Evolutionary conservation across 805 yeast species (phyloP), one percentile per base, ranked within the genome.

Genomic region (Priceomyces castillae): DNA sequence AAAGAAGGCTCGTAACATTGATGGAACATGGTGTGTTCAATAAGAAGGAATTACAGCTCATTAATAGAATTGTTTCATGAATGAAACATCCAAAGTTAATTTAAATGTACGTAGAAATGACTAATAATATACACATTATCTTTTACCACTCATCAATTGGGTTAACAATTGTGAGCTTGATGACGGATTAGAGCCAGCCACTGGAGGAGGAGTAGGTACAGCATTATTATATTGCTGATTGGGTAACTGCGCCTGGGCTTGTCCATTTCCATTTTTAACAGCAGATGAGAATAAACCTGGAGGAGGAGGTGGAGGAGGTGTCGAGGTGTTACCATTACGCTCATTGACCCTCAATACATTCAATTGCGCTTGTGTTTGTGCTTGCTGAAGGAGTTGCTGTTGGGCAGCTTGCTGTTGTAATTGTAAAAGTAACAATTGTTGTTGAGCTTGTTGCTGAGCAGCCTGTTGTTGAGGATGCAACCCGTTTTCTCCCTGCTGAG

Each of bases 101-200:
- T 15, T 15, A 25, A 22, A 10, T 33, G 36, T 16, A 25, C 10
- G 22, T 39, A 30, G 31, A 40, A 16, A 30, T 40, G 31, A 11
- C 31, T 28, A 28, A 28, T 28, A 40, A 33, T 40, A 40, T 40
- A 39, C 36, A 39, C 30, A 16, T 51, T 54, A 70, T 53, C 70
- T 78, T 59, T 84, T 86, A 22, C 95, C 95, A 53, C 84, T 83
- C 82, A 90, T 83, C 58, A 90, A 71, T 62, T 89, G 97, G 45
- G 81, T 87, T 54, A 90, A 74, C 56, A 90, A 74, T 58, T 89
- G 96, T 33, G 89, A 82, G 46, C 90, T 84, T 39, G 86, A 80
- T 20, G 81, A 78, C 5, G 62, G 64, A 40, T 50, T 53, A 6
- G 37, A 19, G 10, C 48, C 55, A 11, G 48, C 46, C 17, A 48